Evolutionary conservation across 73 alveolate species (phyloP).

Genomic region (Paramecium octaurelia): DNA sequence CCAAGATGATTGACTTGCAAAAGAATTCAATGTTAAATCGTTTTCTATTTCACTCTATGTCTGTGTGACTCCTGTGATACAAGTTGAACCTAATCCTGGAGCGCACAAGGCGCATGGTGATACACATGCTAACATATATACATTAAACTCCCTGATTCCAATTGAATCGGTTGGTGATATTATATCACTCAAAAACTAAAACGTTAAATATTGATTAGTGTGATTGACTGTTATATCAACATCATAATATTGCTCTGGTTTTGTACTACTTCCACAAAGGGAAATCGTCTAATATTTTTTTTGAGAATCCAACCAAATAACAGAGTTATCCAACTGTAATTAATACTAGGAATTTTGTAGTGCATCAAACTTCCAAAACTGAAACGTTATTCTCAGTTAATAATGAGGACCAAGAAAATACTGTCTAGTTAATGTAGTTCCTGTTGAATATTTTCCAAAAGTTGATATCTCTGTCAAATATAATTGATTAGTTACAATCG

Average conservation of each 20-base stretch:
- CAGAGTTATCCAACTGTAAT: not conserved
- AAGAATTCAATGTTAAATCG: not conserved
- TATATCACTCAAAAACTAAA: not conserved
- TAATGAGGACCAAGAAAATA: not conserved
- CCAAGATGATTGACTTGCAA: not conserved
- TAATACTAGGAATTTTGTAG: not conserved
- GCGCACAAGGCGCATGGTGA: not conserved
- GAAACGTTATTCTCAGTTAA: not conserved
- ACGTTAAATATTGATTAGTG: not conserved
- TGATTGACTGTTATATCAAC: not conserved
- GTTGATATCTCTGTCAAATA: not conserved
- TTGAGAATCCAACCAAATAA: not conserved
- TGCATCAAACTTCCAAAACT: not conserved
- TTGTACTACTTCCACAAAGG: not conserved
- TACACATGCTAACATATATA: not conserved
- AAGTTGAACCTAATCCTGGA: not conserved
- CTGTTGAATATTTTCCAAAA: not conserved
- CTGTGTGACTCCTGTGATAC: not conserved
- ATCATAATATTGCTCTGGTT: not conserved
- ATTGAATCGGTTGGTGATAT: not conserved
- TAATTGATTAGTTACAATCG: not conserved
- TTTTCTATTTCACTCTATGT: not conserved
- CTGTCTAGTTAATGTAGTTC: not conserved
- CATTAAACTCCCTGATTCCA: not conserved
- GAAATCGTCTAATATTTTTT: not conserved